Evolutionary conservation across 495 filamentous ascomycete genomes (phyloP).

Genomic region (Glonium stellatum): DNA sequence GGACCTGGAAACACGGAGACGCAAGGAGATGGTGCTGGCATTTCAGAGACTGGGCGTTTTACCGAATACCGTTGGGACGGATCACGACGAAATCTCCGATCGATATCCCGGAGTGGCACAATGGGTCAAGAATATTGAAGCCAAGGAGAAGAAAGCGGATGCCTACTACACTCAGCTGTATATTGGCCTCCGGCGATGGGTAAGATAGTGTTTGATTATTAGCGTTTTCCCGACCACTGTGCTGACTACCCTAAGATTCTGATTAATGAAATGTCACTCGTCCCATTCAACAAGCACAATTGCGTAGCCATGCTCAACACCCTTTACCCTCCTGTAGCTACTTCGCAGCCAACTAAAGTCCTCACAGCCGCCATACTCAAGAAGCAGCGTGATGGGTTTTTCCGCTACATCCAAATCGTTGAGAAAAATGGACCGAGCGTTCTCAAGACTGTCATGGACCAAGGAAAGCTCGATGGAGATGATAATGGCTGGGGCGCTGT

Average conservation of each 20-base stretch:
- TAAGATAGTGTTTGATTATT: conserved; percentile 35
- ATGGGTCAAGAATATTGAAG: conserved; percentile 50
- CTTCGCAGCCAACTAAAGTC: conserved; percentile 42
- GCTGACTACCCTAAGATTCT: conserved; percentile 45
- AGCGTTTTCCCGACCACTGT: background rate
- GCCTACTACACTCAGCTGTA: conserved; percentile 59
- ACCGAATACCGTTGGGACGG: conserved; percentile 34
- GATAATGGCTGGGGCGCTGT: conserved; percentile 53
- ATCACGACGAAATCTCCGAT: conserved; percentile 39
- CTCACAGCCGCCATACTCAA: conserved; percentile 49
- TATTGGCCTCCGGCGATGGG: conserved; percentile 63
- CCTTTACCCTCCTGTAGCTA: conserved; percentile 49
- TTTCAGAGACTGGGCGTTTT: conserved; percentile 73
- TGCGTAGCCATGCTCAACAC: conserved; percentile 73
- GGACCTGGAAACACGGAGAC: conserved; percentile 58
- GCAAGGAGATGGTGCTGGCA: conserved; percentile 71
- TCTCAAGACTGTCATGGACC: conserved; percentile 49
- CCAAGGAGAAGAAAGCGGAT: conserved; percentile 53
- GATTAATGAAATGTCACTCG: conserved; percentile 61
- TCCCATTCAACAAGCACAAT: conserved; percentile 60
- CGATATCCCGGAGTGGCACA: conserved; percentile 46
- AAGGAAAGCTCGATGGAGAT: conserved; percentile 46
- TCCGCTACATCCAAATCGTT: conserved; percentile 56
- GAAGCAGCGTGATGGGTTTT: conserved; percentile 58
- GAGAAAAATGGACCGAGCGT: conserved; percentile 52